Conservation (phyloP, 1,284 basidiomycete species). For the Amylostereum areolatum region DNA sequence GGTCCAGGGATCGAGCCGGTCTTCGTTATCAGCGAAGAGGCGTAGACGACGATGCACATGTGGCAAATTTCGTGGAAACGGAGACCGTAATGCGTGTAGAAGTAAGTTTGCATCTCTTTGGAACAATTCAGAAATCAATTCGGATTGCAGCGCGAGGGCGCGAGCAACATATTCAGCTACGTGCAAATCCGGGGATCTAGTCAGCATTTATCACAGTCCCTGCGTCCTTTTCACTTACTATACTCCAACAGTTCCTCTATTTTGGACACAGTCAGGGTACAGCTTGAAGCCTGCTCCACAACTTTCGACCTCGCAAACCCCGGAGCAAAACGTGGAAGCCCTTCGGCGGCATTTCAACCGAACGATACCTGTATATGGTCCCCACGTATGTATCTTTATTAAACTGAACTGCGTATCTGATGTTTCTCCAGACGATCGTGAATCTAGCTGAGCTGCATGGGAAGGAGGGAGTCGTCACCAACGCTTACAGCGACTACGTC, state of each 20-base stretch:
- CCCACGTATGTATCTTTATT: slow-evolving; percentile 45
- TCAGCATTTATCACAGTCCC: slow-evolving; percentile 27
- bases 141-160: slow-evolving; percentile 54
- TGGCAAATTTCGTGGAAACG: slow-evolving; percentile 91
- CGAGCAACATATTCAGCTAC: slow-evolving; percentile 78
- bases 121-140: slow-evolving; percentile 14
- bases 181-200: slow-evolving; percentile 88
- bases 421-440: slow-evolving; percentile 55
- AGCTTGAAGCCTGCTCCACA: slow-evolving; percentile 86
- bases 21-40: slow-evolving; percentile 95
- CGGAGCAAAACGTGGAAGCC: slow-evolving; percentile 66
- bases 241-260: slow-evolving; percentile 66
- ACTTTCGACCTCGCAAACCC: slow-evolving; percentile 67
- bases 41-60: slow-evolving; percentile 80
- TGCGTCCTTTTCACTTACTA: background rate
- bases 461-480: slow-evolving; percentile 79
- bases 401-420: background rate
- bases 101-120: slow-evolving; percentile 34
- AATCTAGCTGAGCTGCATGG: slow-evolving; percentile 91
- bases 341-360: slow-evolving; percentile 74
- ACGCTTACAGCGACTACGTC: slow-evolving; percentile 72
- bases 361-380: slow-evolving; percentile 68
- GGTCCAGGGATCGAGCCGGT: slow-evolving; percentile 89
- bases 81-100: slow-evolving; percentile 82
- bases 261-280: slow-evolving; percentile 83